These are phyloP conservation scores for Styphnolobium japonicum DNA, from an alignment of 306 rosid species.

Conservation along the genomic window DNA sequence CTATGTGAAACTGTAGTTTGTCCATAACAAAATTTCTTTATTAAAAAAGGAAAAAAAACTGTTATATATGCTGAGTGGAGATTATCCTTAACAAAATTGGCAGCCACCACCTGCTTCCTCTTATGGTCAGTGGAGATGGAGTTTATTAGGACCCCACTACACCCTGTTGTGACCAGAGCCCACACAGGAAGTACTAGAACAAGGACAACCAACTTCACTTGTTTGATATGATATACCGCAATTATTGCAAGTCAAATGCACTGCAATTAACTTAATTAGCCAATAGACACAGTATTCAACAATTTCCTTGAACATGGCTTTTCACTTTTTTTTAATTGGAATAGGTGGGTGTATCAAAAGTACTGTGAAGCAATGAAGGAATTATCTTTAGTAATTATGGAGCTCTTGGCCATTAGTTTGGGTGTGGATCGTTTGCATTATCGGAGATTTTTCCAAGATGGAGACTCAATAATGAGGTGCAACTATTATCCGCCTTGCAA, in stretches of 20 bases:
- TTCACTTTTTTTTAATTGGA: background rate
- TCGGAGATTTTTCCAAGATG: constrained; percentile 60
- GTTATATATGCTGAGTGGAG: background rate
- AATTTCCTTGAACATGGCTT: background rate
- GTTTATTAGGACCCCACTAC: background rate
- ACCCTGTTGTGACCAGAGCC: background rate
- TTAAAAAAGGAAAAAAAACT: background rate
- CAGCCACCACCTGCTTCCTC: background rate
- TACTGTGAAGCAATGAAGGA: constrained; percentile 72
- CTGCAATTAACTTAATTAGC: background rate
- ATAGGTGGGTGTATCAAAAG: constrained; percentile 61
- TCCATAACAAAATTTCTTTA: background rate
- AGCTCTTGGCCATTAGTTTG: constrained; percentile 64
- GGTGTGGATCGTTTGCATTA: constrained; percentile 52
- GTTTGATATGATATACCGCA: background rate
- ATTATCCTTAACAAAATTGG: background rate
- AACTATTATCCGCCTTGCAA: constrained; percentile 73
- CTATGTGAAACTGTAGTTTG: background rate
- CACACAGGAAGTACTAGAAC: background rate
- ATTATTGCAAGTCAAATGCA: background rate
- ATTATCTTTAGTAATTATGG: constrained; percentile 49
- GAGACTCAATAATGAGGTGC: constrained; percentile 73
- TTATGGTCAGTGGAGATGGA: background rate
- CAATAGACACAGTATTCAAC: background rate
- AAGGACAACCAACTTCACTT: background rate